A percentile compares a stretch with the other conserved stretches of the same genome.
phyloP scores from a whole-genome alignment of 2,329 filamentous ascomycete genomes.

The Fusarium citri region DNA sequence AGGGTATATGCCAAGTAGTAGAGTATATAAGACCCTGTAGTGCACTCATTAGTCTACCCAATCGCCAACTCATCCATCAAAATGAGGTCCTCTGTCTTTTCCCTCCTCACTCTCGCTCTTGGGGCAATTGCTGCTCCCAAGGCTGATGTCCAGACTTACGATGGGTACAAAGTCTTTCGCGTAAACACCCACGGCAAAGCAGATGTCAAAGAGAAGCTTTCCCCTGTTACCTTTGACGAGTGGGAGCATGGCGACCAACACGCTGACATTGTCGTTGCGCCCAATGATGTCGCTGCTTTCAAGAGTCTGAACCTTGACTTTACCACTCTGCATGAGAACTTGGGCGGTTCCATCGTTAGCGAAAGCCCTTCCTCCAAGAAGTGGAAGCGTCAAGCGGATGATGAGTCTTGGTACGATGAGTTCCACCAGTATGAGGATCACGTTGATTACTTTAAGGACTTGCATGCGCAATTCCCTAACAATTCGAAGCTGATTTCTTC shows the following conservation, averaged over 20 bases:
- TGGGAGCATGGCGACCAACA: slow-evolving; percentile 39
- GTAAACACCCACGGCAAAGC: slow-evolving; percentile 58
- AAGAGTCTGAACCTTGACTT: slow-evolving; percentile 48
- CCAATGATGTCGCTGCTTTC: slow-evolving; percentile 47
- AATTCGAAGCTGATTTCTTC: slow-evolving; percentile 60
- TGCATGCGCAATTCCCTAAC: slow-evolving; percentile 56
- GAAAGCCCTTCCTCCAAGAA: slow-evolving; percentile 42
- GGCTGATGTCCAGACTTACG: slow-evolving; percentile 41
- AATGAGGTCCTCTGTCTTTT: slow-evolving; percentile 38
- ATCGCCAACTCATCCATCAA: slow-evolving; percentile 9
- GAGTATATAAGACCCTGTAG: slow-evolving; percentile 4
- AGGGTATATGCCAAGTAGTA: slow-evolving; percentile 3
- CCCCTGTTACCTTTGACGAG: slow-evolving; percentile 39
- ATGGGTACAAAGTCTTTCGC: slow-evolving; percentile 56
- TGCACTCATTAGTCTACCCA: neutral
- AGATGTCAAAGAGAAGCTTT: slow-evolving; percentile 50
- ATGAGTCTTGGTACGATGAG: slow-evolving; percentile 59
- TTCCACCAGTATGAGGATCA: slow-evolving; percentile 66
- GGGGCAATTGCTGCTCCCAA: slow-evolving; percentile 35
- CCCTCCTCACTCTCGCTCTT: slow-evolving; percentile 31
- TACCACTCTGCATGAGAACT: slow-evolving; percentile 47
- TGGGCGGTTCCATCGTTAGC: slow-evolving; percentile 46
- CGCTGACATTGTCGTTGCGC: slow-evolving; percentile 50
- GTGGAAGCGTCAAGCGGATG: slow-evolving; percentile 44
- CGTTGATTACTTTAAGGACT: slow-evolving; percentile 56